Base-by-base conservation (phyloP, 1,139 yeast genomes). In the Pichia sp. region DNA sequence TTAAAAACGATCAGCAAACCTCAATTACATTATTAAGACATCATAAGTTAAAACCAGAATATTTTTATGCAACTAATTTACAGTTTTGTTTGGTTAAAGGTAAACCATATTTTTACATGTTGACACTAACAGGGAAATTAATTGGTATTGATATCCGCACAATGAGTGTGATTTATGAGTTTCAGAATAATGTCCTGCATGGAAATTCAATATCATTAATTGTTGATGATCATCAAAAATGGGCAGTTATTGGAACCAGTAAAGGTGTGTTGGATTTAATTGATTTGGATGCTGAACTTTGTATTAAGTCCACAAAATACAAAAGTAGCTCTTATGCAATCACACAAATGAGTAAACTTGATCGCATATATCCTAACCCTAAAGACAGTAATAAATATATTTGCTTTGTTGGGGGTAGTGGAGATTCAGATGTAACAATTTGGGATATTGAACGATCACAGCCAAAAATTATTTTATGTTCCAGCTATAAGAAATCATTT, bases 211-310 rank as follows among this genome's bases (percentile, higher is more conserved):
- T 80, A 0, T 67, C 82, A 23, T 76, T 88, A 56, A 72, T 78
- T 1, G 65, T 84, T n/a, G 85, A 82, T 51, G 54, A 63, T 7
- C 65, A 71, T 22, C 70, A 70, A 40, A 63, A 68, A 8, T 87
- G 96, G 90, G 58, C 85, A 4, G 63, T 88, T 5, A 62, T 84
- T 3, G 97, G 96, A 0, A 86, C 97, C 0, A 69, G 77, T 1
- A 75, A 74, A 41, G 97, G 97, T 1, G 68, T 82, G 1, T 62
- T 92, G 30, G 80, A 80, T 53, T 64, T 92, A 22, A 89, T 96
- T 95, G 97, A 90, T 64, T 57, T 85, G 40, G 69, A 96, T 47
- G 87, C 88, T 61, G 72, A 72, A 37, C 56, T 84, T 0, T 67
- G 77, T 42, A 69, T 86, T 27, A 81, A 77, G 52, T 69, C 82